Conservation (phyloP, 2,329 filamentous ascomycete genomes). For the Didymella keratinophila region DNA sequence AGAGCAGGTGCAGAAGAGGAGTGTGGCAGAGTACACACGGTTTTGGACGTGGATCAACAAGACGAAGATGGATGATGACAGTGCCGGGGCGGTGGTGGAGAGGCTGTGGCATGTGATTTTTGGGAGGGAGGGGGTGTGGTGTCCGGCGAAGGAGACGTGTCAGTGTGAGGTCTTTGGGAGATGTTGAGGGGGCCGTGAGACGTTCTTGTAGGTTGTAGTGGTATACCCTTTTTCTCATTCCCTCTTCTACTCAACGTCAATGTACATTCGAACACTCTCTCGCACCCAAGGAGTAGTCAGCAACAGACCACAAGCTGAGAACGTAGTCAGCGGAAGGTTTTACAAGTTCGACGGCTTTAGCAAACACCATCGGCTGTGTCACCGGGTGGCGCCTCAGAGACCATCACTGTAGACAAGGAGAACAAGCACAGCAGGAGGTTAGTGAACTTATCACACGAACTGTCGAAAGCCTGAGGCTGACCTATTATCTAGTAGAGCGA, state of each 20-base stretch:
- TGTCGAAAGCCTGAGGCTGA: no score
- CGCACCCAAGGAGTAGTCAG: no score
- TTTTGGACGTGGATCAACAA: conserved; percentile 36
- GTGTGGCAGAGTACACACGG: conserved; percentile 41
- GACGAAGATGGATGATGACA: conserved; percentile 40
- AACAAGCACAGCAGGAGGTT: no score
- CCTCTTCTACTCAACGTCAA: no score
- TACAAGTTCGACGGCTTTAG: no score
- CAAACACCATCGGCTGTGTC: no score
- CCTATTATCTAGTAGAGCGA: not conserved
- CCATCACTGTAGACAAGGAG: no score
- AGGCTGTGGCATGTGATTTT: conserved; percentile 41
- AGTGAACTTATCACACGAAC: no score
- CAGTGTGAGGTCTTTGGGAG: conserved; percentile 38
- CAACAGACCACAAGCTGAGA: no score
- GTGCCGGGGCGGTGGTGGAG: conserved; percentile 35
- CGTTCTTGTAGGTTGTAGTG: not conserved
- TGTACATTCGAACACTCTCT: no score
- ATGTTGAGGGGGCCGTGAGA: not conserved
- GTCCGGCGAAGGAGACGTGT: conserved; percentile 34
- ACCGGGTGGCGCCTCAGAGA: no score
- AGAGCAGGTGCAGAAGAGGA: conserved; percentile 35
- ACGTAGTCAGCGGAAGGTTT: no score
- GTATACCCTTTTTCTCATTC: not conserved
- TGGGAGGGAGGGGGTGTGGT: conserved; percentile 34